Base-by-base conservation (phyloP, 2,329 filamentous ascomycete genomes). In the Dryadomyces quercivorus region DNA sequence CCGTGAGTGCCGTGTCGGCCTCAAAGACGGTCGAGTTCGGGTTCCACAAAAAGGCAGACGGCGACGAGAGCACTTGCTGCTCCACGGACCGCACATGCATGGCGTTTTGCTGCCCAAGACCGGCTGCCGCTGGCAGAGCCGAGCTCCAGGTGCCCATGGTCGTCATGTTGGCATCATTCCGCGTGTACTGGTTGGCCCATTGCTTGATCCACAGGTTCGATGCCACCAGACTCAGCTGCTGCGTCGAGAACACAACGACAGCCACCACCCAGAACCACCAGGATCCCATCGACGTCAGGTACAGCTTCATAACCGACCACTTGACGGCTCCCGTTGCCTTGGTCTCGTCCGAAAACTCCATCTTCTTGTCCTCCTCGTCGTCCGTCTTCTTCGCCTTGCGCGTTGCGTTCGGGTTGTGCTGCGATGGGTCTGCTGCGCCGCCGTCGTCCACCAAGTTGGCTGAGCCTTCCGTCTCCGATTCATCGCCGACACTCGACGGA, bases 191-290 rank as follows among this genome's bases (percentile, higher is more conserved):
- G 66, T 96, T 95, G 16, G 92, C 86, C 93, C 93, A 98, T 66
- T 92, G 76, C 61, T 88, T 81, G 63, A 98, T 95, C 93, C 93
- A 98, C 51, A 96, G 71, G 63, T 93, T 96, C 40, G 90, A 94
- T 0, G 86, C 88, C 2, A 97, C 85, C 22, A 86, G 86, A 4
- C 86, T 86, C 38, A 95, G 67, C 66, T 98, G 93, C 65, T 96
- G 91, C 47, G 85, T 72, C 31, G 77, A 76, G 64, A 98, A 97
- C 42, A 91, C 84, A 5, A 83, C 61, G 15, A 83, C 70, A 20
- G 91, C 86, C 40, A 87, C 72, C 50, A 85, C 68, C 93, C 93
- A 98, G 72, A 95, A 98, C 77, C 88, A 91, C 88, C 90, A 95
- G 5, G 85, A 78, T n/a, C 93, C 93, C 93, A 98, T 98, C 59